These are phyloP conservation scores for Fusarium subtropicale DNA, from an alignment of 2,329 filamentous ascomycete species.

Conservation along the genomic window DNA sequence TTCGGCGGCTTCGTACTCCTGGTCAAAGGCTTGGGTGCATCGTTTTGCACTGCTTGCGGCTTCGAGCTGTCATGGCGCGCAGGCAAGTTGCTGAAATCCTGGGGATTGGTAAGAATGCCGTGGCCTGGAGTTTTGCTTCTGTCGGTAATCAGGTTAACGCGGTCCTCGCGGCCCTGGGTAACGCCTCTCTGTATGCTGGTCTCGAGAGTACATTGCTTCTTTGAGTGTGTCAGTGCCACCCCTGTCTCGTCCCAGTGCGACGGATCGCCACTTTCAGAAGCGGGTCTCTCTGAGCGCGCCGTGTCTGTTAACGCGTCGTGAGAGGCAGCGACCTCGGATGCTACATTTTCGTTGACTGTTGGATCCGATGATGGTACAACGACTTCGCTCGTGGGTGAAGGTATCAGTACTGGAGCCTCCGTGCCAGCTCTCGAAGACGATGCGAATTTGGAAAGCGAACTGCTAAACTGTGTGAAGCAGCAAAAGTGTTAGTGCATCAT, in stretches of 20 bases:
- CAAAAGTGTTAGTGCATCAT: conserved; percentile 33
- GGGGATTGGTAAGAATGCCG: conserved; percentile 8
- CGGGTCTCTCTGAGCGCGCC: conserved; percentile 35
- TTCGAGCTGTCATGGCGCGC: conserved; percentile 42
- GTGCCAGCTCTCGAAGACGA: conserved; percentile 10
- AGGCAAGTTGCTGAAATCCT: conserved; percentile 5
- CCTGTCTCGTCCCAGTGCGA: conserved; percentile 43
- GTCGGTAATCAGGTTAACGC: conserved; percentile 26
- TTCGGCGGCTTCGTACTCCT: conserved; percentile 34
- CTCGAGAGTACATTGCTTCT: conserved; percentile 45
- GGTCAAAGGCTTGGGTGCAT: conserved; percentile 39
- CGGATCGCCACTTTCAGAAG: conserved; percentile 38
- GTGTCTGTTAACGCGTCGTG: conserved; percentile 32
- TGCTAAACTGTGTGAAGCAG: conserved; percentile 32
- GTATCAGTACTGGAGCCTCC: conserved; percentile 5
- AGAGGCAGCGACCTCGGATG: conserved; percentile 12
- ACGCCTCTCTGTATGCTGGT: conserved; percentile 18
- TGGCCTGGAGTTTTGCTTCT: conserved; percentile 6
- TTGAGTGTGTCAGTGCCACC: conserved; percentile 45
- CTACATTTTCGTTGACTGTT: conserved; percentile 3
- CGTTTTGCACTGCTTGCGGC: conserved; percentile 32
- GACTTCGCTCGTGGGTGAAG: conserved; percentile 17
- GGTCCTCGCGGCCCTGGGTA: conserved; percentile 26
- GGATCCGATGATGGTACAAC: conserved; percentile 22
- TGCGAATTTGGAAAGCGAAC: conserved; percentile 24